Evolutionary conservation across 768 basidiomycete genomes (phyloP).

Genomic region (Termitomyces sp.): DNA sequence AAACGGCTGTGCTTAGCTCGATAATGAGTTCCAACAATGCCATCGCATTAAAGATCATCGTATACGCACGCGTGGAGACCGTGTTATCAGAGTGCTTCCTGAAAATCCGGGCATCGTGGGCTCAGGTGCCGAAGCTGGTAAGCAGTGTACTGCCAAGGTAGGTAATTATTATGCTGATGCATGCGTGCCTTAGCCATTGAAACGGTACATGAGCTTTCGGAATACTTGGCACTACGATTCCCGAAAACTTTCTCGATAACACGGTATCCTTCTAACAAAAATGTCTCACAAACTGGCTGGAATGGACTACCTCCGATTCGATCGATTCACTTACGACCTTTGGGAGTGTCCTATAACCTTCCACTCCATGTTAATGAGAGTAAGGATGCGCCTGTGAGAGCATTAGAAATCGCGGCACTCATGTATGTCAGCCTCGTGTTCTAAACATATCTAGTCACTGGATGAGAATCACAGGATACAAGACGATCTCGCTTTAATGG

Average conservation of each 20-base stretch:
- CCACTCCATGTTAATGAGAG: slow-evolving; percentile 31
- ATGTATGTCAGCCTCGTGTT: slow-evolving; percentile 38
- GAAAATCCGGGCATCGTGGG: slow-evolving; percentile 37
- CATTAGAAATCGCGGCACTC: slow-evolving; percentile 56
- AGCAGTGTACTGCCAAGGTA: slow-evolving; percentile 1
- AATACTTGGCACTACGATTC: slow-evolving; percentile 60
- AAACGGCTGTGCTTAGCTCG: slow-evolving; percentile 36
- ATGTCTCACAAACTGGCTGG: slow-evolving; percentile 30
- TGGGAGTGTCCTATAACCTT: slow-evolving; percentile 45
- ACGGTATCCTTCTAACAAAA: slow-evolving; percentile 28
- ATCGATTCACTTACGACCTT: slow-evolving; percentile 44
- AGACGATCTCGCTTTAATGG: slow-evolving; percentile 56
- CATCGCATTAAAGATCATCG: slow-evolving; percentile 56
- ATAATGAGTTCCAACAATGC: slow-evolving; percentile 48
- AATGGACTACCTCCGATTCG: slow-evolving; percentile 43
- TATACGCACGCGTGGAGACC: slow-evolving; percentile 43
- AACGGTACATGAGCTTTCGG: slow-evolving; percentile 61
- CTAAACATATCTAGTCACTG: not conserved
- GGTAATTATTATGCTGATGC: not conserved
- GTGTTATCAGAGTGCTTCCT: slow-evolving; percentile 42
- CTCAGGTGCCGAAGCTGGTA: slow-evolving; percentile 34
- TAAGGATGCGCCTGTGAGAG: slow-evolving; percentile 37
- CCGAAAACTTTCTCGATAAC: slow-evolving; percentile 49
- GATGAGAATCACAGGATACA: slow-evolving; percentile 33
- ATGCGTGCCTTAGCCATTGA: slow-evolving; percentile 43